A percentile compares a stretch with the other conserved stretches of the same genome.
phyloP scores from a whole-genome alignment of 73 alveolate genomes.

The Stentor roeselii region DNA sequence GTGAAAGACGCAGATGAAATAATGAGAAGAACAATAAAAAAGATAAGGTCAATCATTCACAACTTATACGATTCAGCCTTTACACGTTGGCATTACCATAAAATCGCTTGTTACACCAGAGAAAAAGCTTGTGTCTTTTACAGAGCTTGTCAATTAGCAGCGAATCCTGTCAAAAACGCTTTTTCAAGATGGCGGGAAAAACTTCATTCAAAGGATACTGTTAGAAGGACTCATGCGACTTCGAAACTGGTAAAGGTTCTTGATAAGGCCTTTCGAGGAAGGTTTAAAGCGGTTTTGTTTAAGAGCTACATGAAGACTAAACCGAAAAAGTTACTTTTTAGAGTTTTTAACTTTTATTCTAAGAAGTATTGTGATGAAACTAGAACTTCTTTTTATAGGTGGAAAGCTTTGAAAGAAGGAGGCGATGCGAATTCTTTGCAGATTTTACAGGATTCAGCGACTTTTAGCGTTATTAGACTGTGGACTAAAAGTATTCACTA shows the following conservation, averaged over 20 bases:
- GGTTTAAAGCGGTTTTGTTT: neutral
- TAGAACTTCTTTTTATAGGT: neutral
- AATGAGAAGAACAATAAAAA: neutral
- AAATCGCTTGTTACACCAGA: neutral
- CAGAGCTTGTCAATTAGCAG: conserved; percentile 12
- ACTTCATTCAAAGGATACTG: neutral
- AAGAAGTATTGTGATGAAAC: conserved; percentile 8
- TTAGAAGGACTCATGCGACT: neutral
- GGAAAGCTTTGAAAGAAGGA: neutral
- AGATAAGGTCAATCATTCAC: neutral
- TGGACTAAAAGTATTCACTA: neutral
- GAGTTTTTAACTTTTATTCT: neutral
- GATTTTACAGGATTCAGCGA: neutral
- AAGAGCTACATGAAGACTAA: neutral
- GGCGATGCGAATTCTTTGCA: neutral
- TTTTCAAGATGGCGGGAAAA: conserved; percentile 8
- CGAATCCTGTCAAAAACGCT: conserved; percentile 1
- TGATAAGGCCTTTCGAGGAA: neutral
- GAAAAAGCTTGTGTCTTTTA: conserved; percentile 16
- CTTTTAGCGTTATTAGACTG: neutral
- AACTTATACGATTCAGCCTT: neutral
- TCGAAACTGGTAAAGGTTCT: neutral
- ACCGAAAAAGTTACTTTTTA: neutral
- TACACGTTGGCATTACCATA: neutral
- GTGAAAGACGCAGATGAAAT: conserved; percentile 24